Conservation (phyloP, 2,329 filamentous ascomycete species). For the Pyrenophora teres region DNA sequence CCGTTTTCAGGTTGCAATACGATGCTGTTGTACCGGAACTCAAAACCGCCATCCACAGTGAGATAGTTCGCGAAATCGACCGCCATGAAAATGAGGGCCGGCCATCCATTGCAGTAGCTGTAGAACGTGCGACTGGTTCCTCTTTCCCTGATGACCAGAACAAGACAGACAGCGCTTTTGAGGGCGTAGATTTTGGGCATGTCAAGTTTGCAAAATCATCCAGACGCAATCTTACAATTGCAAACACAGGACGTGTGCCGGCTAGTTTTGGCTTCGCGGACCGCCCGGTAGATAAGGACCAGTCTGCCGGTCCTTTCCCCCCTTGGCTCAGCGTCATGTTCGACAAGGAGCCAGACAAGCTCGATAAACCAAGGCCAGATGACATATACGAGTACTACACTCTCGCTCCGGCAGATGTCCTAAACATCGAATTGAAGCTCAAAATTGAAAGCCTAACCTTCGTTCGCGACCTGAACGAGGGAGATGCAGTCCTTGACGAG, state of each 20-base stretch:
- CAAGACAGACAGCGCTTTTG: constrained; percentile 47
- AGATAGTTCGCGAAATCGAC: constrained; percentile 86
- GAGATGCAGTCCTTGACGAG: constrained; percentile 71
- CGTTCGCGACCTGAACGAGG: constrained; percentile 73
- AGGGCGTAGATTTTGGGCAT: constrained; percentile 78
- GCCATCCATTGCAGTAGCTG: constrained; percentile 79
- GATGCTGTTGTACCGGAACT: constrained; percentile 84
- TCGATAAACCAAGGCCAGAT: constrained; percentile 30
- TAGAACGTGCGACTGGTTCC: constrained; percentile 60
- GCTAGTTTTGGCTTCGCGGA: constrained; percentile 82
- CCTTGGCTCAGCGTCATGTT: constrained; percentile 75
- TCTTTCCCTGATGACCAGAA: constrained; percentile 21
- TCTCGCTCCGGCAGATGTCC: constrained; percentile 83
- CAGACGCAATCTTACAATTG: constrained; percentile 74
- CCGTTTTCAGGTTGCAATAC: constrained; percentile 82
- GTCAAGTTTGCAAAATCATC: constrained; percentile 71
- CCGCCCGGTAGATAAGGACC: constrained; percentile 60
- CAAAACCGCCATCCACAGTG: constrained; percentile 80
- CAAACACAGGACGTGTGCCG: constrained; percentile 84
- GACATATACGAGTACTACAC: constrained; percentile 59
- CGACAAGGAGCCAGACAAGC: constrained; percentile 55
- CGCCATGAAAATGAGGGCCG: constrained; percentile 89
- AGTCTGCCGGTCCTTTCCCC: constrained; percentile 53
- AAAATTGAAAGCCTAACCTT: constrained; percentile 67
- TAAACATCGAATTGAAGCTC: constrained; percentile 70